Evolutionary conservation across 2,329 filamentous ascomycete genomes (phyloP), one percentile per base, ranked within the genome.

Genomic region (Colletotrichum australisinense): DNA sequence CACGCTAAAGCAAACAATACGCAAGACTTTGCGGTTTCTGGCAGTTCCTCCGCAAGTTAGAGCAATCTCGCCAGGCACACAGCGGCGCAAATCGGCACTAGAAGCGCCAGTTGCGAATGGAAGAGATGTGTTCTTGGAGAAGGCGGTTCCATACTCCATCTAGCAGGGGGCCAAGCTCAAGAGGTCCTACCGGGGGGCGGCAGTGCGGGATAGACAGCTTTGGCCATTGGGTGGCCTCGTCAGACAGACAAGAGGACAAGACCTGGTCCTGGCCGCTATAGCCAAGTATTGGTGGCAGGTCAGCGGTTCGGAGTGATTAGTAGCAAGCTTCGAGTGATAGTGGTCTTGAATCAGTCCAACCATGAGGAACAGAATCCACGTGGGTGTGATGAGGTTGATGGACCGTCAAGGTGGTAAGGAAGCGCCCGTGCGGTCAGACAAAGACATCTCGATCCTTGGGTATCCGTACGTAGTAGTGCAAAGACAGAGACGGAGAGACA

Each of bases 141-240:
- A 9, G 28, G 67, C 46, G 62, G 56, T 65, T 53, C 70, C 60
- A 66, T 52, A 22, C 16, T 30, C 62, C 32, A 64, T 49, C 1
- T 49, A 22, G 55, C 67, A 59, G 30, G 67, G 67, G 32, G 53
- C 11, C 56, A 46, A 60, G 56, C 56, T 65, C 42, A 22, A 60
- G 59, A 55, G 30, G 63, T 57, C 38, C 28, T 49, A 32, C 49
- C 26, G 32, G 58, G 57, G 9, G 19, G 24, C 38, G 16, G 16
- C 30, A 55, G n/a, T 62, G 60, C 60, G 60, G 60, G 67, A 73
- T 59, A 35, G 38, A 38, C 56, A 71, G 67, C 66, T 60, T 57
- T 66, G 56, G 16, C 26, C 67, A 70, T 62, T 65, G 35, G 70
- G n/a, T 30, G 69, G 59, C 46, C 59, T 24, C 32, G 24, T 65